phyloP scores from a whole-genome alignment of 2,329 filamentous ascomycete species.

The Salinomyces thailandicus region DNA sequence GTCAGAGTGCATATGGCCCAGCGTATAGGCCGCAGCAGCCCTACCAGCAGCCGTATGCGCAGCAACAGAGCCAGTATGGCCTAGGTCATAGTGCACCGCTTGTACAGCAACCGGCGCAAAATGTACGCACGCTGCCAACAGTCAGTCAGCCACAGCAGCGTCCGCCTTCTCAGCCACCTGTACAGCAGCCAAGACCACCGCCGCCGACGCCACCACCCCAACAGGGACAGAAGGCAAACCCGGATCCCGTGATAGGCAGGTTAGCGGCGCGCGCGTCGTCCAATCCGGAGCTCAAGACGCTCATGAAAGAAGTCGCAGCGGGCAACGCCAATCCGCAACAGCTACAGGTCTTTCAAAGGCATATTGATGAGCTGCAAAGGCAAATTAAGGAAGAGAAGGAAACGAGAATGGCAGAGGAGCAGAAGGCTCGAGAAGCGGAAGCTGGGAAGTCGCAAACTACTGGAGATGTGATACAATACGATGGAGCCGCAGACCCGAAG shows the following conservation, averaged over 20 bases:
- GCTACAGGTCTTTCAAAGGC: constrained; percentile 63
- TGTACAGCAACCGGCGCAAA: constrained; percentile 7
- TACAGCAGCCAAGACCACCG: constrained; percentile 7
- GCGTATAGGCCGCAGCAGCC: constrained; percentile 13
- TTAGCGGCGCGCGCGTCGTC: constrained; percentile 65
- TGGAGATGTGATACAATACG: constrained; percentile 11
- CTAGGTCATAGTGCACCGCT: constrained; percentile 14
- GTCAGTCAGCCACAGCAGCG: constrained; percentile 2
- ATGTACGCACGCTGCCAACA: constrained; percentile 4
- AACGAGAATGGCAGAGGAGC: constrained; percentile 13
- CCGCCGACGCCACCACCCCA: constrained; percentile 6
- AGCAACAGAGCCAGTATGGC: constrained; percentile 6
- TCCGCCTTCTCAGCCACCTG: constrained; percentile 4
- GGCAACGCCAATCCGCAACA: constrained; percentile 62
- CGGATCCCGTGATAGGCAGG: constrained; percentile 72
- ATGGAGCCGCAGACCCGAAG: constrained; percentile 10
- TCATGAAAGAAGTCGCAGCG: constrained; percentile 75
- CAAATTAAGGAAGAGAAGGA: constrained; percentile 34
- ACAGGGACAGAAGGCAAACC: constrained; percentile 19
- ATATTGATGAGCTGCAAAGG: constrained; percentile 68
- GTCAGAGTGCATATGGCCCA: constrained; percentile 11
- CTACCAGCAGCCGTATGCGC: constrained; percentile 7
- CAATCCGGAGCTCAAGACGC: constrained; percentile 59
- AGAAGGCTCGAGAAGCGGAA: constrained; percentile 4
- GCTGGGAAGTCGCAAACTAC: constrained; percentile 5